Percentiles rank a stretch among this genome's conserved stretches.
These are phyloP conservation scores for Haberlea rhodopensis DNA, from an alignment of 257 asterid genomes.

Conservation along the genomic window DNA sequence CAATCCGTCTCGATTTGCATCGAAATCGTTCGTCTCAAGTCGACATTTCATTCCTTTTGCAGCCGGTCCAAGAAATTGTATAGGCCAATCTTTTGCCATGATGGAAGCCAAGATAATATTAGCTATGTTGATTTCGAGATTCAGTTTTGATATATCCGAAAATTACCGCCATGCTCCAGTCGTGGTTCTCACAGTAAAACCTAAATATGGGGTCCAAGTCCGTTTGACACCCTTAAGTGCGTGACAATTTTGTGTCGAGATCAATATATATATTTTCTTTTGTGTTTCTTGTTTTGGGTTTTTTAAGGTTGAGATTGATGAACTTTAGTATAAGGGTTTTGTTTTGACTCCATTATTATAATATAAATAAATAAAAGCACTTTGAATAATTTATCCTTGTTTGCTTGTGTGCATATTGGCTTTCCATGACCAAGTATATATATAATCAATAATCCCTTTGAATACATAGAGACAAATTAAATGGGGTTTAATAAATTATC, in stretches of 20 bases:
- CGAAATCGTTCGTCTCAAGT: conserved; percentile 45
- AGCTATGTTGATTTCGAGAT: conserved; percentile 74
- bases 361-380: no score
- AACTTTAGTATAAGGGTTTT: no score
- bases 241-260: conserved; percentile 4
- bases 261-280: neutral
- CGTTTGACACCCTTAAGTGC: conserved; percentile 44
- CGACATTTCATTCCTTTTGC: conserved; percentile 84
- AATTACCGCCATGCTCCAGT: conserved; percentile 87
- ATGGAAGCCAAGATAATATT: conserved; percentile 92
- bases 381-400: no score
- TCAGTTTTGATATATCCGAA: conserved; percentile 58
- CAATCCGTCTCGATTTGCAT: conserved; percentile 63
- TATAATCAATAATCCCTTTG: no score
- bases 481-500: no score
- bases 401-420: no score
- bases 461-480: no score
- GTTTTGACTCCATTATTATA: no score
- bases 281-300: neutral
- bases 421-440: no score
- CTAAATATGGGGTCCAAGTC: conserved; percentile 86
- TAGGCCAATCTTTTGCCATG: conserved; percentile 79
- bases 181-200: conserved; percentile 70
- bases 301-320: neutral
- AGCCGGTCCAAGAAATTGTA: conserved; percentile 84